These are phyloP conservation scores for Chlamydomonas sp. DNA, from an alignment of 139 green algal genomes.

Conservation along the genomic window DNA sequence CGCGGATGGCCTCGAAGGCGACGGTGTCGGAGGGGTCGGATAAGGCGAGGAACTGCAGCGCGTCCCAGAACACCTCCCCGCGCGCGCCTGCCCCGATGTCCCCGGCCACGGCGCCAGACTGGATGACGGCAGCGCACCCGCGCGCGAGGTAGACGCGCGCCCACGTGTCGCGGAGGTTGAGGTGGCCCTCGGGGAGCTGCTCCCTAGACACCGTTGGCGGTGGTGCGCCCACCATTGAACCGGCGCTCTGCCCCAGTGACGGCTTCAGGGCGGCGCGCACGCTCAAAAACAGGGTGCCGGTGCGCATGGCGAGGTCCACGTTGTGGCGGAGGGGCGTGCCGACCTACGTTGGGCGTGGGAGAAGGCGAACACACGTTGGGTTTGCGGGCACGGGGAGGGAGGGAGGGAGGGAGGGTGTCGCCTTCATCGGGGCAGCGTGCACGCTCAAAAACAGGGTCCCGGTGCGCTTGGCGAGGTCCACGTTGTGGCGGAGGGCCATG, in stretches of 20 bases:
- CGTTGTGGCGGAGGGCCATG: conserved; percentile 30
- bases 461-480: conserved; percentile 33
- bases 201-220: conserved; percentile 2
- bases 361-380: conserved; percentile 8
- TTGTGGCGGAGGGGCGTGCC: conserved; percentile 33
- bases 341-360: conserved; percentile 19
- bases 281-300: conserved; percentile 24
- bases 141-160: conserved; percentile 65
- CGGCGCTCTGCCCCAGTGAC: no score
- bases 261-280: no score
- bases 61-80: conserved; percentile 53
- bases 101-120: conserved; percentile 52
- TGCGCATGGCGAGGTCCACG: conserved; percentile 31
- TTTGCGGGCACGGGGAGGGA: no score
- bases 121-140: conserved; percentile 52
- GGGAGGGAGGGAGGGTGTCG: no score
- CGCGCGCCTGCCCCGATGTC: background rate
- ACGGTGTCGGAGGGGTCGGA: conserved; percentile 62
- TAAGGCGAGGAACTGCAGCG: conserved; percentile 47
- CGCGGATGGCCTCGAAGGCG: conserved; percentile 56
- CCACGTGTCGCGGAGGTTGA: conserved; percentile 60
- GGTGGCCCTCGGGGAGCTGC: conserved; percentile 10
- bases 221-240: no score
- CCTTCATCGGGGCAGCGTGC: no score
- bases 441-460: conserved; percentile 22